Percentiles rank a stretch among this genome's conserved stretches.
Conservation (phyloP, 2,329 filamentous ascomycete species). For the Cercospora sesami region DNA sequence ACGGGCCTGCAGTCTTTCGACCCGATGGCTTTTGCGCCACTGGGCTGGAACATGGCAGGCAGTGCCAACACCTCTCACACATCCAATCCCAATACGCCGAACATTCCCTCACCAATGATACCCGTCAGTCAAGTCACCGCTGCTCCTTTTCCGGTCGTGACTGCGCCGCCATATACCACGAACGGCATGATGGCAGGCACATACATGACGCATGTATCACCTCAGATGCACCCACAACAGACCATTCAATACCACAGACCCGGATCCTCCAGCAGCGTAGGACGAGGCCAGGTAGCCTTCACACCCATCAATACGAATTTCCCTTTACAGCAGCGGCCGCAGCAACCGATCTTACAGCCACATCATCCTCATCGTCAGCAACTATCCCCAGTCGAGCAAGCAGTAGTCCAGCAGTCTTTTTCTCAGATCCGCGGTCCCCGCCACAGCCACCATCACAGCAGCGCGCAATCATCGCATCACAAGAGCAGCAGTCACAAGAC, state of each 20-base stretch:
- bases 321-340: conserved; percentile 17
- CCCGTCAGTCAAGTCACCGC: conserved; percentile 37
- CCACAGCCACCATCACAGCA: conserved; percentile 21
- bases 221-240: conserved; percentile 27
- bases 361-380: conserved; percentile 25
- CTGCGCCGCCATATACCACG: conserved; percentile 29
- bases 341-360: conserved; percentile 13
- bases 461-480: conserved; percentile 14
- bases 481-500: conserved; percentile 12
- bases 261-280: conserved; percentile 6
- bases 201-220: conserved; percentile 32
- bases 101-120: conserved; percentile 28
- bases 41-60: conserved; percentile 35
- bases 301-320: conserved; percentile 29
- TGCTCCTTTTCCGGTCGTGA: conserved; percentile 36
- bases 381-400: conserved; percentile 18
- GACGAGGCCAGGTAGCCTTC: conserved; percentile 22
- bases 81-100: conserved; percentile 25
- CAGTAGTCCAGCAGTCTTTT: conserved; percentile 28
- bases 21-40: conserved; percentile 32
- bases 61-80: conserved; percentile 26
- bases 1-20: conserved; percentile 43
- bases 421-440: conserved; percentile 32
- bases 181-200: conserved; percentile 23
- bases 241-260: conserved; percentile 17